Percentiles rank a stretch among this genome's conserved stretches.
Evolutionary conservation across 495 filamentous ascomycete genomes (phyloP).

Genomic region (Penicillium parvum): DNA sequence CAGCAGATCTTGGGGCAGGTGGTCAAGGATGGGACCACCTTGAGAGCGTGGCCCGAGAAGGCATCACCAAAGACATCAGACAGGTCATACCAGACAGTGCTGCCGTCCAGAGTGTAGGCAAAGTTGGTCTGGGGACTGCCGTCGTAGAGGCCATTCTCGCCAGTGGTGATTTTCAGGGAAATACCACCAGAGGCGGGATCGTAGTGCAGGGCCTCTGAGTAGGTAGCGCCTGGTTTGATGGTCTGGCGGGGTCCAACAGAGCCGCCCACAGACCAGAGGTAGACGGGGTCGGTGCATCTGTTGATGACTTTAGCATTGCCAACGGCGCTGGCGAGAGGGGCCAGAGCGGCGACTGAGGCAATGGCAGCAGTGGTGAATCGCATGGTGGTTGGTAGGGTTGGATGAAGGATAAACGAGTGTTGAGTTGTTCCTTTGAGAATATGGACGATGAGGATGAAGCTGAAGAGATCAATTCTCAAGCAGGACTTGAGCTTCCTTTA

Average conservation of each 20-base stretch:
- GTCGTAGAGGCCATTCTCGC: slow-evolving; percentile 48
- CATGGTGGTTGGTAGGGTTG: slow-evolving; percentile 20
- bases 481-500: neutral
- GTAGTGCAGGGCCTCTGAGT: slow-evolving; percentile 39
- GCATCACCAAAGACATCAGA: slow-evolving; percentile 52
- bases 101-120: slow-evolving; percentile 49
- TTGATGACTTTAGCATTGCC: slow-evolving; percentile 52
- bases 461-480: too few relatives aligned
- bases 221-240: slow-evolving; percentile 33
- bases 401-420: neutral
- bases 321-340: slow-evolving; percentile 36
- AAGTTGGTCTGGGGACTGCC: slow-evolving; percentile 50
- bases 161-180: slow-evolving; percentile 51
- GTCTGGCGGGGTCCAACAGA: slow-evolving; percentile 37
- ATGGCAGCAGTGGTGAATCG: slow-evolving; percentile 26
- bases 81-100: slow-evolving; percentile 52
- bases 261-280: slow-evolving; percentile 54
- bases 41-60: slow-evolving; percentile 45
- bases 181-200: slow-evolving; percentile 52
- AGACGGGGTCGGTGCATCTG: slow-evolving; percentile 43
- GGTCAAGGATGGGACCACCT: slow-evolving; percentile 33
- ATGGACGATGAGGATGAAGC: too few relatives aligned
- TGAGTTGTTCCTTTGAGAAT: too few relatives aligned
- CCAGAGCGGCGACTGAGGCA: slow-evolving; percentile 22
- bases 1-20: slow-evolving; percentile 48